Base-by-base conservation (phyloP, 169 alveolate genomes). In the Amoebophrya sp. region DNA sequence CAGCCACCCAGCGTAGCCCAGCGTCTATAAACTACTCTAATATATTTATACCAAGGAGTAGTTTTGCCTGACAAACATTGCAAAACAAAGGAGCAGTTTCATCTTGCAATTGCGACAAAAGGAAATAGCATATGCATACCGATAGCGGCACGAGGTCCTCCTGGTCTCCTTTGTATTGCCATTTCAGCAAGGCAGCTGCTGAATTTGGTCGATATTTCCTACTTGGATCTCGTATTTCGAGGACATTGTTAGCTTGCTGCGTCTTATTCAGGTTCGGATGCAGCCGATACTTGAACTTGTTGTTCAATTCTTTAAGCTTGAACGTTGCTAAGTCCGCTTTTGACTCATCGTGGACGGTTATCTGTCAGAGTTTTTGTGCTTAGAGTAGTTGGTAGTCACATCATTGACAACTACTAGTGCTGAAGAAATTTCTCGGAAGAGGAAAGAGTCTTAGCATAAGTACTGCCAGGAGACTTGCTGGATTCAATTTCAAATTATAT, bases 291-390 rank as follows among this genome's bases (percentile, higher is more conserved):
- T 47, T 47, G 65, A 47, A 47, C 65, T 47, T 47, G 65, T 6
- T 6, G 18, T 18, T 47, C 29, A 47, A 18, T 18, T 47, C 29
- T 18, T 47, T 47, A 6, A 47, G 94, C 93, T 93, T 93, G 92
- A 94, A 93, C 34, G 94, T 92, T 1, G 94, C 95, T 36, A 94
- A 94, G 89, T 92, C 94, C 0, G 94, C 95, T 92, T 92, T 92
- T 39, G 92, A 41, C 36, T 93, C 94, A 40, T 94, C 95, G 90
- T 76, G 92, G 89, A 93, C 95, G 65, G 94, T 94, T 77, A 91
- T 90, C 93, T 91, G 83, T 0, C 24, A 47, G 6, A 12, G 65
- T 47, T 47, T 47, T 47, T 6, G 29, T 47, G 65, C 65, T 6
- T 12, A 47, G 65, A 47, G 65, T 18, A 47, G n/a, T n/a, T n/a